Evolutionary conservation across 1,284 basidiomycete species (phyloP).

Genomic region (Chondrostereum purpureum): DNA sequence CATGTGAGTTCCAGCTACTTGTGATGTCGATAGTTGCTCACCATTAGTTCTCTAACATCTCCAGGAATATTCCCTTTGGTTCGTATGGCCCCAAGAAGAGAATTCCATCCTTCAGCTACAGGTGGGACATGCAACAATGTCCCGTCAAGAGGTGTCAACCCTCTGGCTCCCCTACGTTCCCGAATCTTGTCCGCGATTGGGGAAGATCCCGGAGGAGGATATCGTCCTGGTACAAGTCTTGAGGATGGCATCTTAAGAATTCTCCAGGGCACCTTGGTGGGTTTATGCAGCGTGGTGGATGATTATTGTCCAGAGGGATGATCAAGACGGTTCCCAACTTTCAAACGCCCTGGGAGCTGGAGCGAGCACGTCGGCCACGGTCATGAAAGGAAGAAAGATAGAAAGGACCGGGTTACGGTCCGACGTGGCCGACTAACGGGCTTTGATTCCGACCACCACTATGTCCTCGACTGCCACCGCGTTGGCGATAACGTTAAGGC

Average conservation of each 20-base stretch:
- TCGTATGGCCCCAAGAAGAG: slow-evolving; percentile 42
- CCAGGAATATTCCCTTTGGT: slow-evolving; percentile 39
- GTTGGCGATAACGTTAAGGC: neutral
- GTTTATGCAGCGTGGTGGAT: too few relatives aligned
- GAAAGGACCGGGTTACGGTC: too few relatives aligned
- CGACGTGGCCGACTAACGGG: too few relatives aligned
- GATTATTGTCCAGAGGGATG: too few relatives aligned
- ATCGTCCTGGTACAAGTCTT: slow-evolving; percentile 34
- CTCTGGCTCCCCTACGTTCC: slow-evolving; percentile 36
- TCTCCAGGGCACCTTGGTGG: too few relatives aligned
- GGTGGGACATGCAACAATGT: slow-evolving; percentile 41
- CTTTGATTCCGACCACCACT: neutral
- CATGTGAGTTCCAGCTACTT: neutral
- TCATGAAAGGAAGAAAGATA: too few relatives aligned
- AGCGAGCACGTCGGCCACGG: too few relatives aligned
- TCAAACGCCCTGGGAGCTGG: too few relatives aligned
- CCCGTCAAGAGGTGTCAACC: slow-evolving; percentile 40
- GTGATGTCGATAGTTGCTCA: slow-evolving; percentile 16
- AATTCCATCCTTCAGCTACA: slow-evolving; percentile 46
- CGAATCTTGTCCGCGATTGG: slow-evolving; percentile 39
- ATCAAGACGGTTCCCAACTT: too few relatives aligned
- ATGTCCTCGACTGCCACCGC: neutral
- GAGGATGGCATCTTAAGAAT: slow-evolving; percentile 19
- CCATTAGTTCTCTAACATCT: slow-evolving; percentile 47
- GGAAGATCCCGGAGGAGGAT: slow-evolving; percentile 33